A percentile compares a stretch with the other conserved stretches of the same genome.
These are phyloP conservation scores for Cinnamomum micranthum DNA, from an alignment of 164 flowering plant genomes.

Conservation along the genomic window DNA sequence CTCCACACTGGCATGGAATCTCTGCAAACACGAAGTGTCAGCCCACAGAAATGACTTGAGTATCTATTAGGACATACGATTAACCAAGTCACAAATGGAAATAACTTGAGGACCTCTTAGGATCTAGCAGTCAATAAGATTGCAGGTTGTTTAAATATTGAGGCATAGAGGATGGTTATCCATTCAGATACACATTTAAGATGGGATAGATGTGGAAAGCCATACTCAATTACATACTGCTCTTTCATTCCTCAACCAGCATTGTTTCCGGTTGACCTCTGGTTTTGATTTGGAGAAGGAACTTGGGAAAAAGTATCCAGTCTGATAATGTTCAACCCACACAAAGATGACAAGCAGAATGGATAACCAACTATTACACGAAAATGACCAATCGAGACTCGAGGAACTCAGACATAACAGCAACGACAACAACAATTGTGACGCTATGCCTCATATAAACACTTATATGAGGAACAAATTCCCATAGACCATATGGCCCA, in stretches of 20 bases:
- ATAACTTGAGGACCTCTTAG: too few species aligned
- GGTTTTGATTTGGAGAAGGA: background rate
- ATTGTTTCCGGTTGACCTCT: background rate
- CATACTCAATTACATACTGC: too few species aligned
- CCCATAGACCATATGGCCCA: too few species aligned
- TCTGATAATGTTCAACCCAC: background rate
- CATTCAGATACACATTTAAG: background rate
- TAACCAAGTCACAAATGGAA: too few species aligned
- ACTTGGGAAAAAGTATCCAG: background rate
- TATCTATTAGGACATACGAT: too few species aligned
- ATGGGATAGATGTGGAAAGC: background rate
- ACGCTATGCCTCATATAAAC: too few species aligned
- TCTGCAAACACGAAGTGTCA: conserved; percentile 32
- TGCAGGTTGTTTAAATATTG: background rate
- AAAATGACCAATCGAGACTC: too few species aligned
- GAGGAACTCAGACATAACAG: too few species aligned
- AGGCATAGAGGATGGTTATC: background rate
- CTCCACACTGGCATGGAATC: conserved; percentile 47
- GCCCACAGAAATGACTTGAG: background rate
- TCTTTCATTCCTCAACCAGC: too few species aligned
- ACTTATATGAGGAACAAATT: too few species aligned
- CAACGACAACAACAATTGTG: too few species aligned
- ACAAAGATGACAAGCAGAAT: background rate
- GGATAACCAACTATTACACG: background rate
- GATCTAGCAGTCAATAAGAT: too few species aligned